Percentiles rank a stretch among this genome's conserved stretches.
phyloP scores from a whole-genome alignment of 768 basidiomycete genomes.

The Coprinopsis sp. region DNA sequence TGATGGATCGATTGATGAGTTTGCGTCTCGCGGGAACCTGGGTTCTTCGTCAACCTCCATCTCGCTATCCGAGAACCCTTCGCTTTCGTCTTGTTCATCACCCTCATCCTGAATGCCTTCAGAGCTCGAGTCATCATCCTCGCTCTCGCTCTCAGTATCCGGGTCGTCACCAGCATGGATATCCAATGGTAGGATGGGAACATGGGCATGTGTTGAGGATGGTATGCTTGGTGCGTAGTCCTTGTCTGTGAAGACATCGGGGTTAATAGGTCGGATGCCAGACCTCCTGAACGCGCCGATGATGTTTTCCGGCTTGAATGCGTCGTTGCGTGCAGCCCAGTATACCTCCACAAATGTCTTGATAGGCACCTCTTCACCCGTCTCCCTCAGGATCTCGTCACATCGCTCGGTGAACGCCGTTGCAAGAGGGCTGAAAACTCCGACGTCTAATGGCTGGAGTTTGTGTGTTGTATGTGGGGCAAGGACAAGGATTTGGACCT shows the following conservation, averaged over 20 bases:
- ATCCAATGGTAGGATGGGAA: too few species aligned
- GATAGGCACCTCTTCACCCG: background rate
- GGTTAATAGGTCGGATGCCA: conserved; percentile 24
- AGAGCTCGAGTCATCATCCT: too few species aligned
- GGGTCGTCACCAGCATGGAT: too few species aligned
- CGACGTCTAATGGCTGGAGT: conserved; percentile 39
- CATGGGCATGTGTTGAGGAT: conserved; percentile 13
- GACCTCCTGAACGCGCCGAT: conserved; percentile 17
- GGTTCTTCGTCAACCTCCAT: too few species aligned
- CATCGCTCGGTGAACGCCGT: conserved; percentile 20
- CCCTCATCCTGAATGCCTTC: too few species aligned
- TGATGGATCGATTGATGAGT: too few species aligned
- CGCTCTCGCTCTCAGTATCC: too few species aligned
- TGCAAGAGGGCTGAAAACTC: conserved; percentile 30
- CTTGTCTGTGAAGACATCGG: conserved; percentile 16
- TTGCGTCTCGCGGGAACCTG: too few species aligned
- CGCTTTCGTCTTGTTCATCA: too few species aligned
- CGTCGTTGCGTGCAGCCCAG: conserved; percentile 7
- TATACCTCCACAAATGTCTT: conserved; percentile 20
- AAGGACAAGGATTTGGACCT: conserved; percentile 26
- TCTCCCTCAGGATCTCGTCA: conserved; percentile 10
- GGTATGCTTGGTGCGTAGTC: conserved; percentile 21
- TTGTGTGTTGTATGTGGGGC: conserved; percentile 36
- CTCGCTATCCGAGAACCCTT: too few species aligned
- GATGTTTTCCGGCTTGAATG: conserved; percentile 15